These are phyloP conservation scores for Magnaporthiopsis rhizophila DNA, from an alignment of 2,329 filamentous ascomycete species.

Conservation along the genomic window DNA sequence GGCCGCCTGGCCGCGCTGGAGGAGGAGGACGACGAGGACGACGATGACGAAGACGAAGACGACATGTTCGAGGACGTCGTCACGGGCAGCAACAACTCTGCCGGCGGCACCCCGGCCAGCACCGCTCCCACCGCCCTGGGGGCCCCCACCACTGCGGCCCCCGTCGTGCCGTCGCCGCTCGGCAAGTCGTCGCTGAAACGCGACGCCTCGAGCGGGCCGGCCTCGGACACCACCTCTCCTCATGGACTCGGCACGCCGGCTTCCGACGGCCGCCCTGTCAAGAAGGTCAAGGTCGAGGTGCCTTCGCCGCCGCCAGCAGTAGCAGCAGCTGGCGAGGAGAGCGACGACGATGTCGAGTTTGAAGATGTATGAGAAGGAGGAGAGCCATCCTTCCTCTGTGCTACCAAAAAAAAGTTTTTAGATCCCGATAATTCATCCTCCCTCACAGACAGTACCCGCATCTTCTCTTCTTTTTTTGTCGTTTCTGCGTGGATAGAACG, in stretches of 20 bases:
- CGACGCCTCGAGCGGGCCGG: conserved; percentile 21
- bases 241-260: conserved; percentile 12
- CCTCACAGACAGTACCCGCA: not conserved
- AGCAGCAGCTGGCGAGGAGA: conserved; percentile 31
- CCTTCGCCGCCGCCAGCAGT: conserved; percentile 15
- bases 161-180: conserved; percentile 18
- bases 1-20: conserved; percentile 12
- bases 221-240: conserved; percentile 13
- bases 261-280: conserved; percentile 40
- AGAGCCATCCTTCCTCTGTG: no score
- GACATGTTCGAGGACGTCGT: conserved; percentile 44
- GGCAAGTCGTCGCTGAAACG: conserved; percentile 24
- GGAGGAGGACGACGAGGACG: conserved; percentile 33
- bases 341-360: conserved; percentile 49
- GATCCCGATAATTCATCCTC: not conserved
- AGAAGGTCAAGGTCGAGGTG: conserved; percentile 54
- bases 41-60: conserved; percentile 33
- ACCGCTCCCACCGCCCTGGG: conserved; percentile 14
- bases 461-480: not conserved
- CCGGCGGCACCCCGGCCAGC: conserved; percentile 23
- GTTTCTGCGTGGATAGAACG: not conserved
- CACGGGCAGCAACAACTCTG: conserved; percentile 25
- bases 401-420: not conserved
- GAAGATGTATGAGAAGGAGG: conserved; percentile 39
- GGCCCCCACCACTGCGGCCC: conserved; percentile 1